Conservation (phyloP, 2,329 filamentous ascomycete genomes). For the Diaporthe ampelina region DNA sequence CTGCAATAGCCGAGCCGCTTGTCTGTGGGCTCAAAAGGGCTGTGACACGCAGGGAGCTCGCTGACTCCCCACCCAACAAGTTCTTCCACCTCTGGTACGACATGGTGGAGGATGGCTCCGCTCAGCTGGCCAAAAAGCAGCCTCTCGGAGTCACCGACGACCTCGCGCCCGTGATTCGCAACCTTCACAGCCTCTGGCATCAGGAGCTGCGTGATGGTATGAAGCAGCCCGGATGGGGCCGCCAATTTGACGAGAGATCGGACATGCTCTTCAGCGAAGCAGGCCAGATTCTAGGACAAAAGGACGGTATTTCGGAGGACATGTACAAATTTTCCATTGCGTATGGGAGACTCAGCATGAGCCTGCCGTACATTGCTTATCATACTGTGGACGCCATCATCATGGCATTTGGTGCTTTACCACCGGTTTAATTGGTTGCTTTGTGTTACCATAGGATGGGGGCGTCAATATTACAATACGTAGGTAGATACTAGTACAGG, state of each 20-base stretch:
- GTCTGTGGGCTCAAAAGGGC: too few relatives aligned
- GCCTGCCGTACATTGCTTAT: slow-evolving; percentile 32
- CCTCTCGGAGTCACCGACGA: slow-evolving; percentile 31
- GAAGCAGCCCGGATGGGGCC: slow-evolving; percentile 30
- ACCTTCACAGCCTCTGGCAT: slow-evolving; percentile 29
- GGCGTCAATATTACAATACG: not conserved
- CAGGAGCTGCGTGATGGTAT: slow-evolving; percentile 25
- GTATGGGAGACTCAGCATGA: slow-evolving; percentile 32
- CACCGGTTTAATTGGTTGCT: not conserved
- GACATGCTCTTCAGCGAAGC: slow-evolving; percentile 22
- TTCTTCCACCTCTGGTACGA: slow-evolving; percentile 33
- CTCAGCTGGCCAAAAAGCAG: slow-evolving; percentile 25
- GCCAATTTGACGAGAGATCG: slow-evolving; percentile 15
- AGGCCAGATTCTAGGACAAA: not conserved
- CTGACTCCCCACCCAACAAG: not conserved
- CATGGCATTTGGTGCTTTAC: slow-evolving; percentile 22
- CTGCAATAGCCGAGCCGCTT: too few relatives aligned
- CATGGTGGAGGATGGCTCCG: slow-evolving; percentile 31
- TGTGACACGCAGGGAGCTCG: too few relatives aligned
- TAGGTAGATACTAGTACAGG: too few relatives aligned
- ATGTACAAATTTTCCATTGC: slow-evolving; percentile 31
- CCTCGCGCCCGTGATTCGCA: slow-evolving; percentile 13
- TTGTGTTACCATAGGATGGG: not conserved
- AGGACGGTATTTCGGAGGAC: slow-evolving; percentile 13
- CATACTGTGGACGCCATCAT: slow-evolving; percentile 35